Evolutionary conservation across 345 rosid species (phyloP).

Genomic region (Corchorus capsularis): DNA sequence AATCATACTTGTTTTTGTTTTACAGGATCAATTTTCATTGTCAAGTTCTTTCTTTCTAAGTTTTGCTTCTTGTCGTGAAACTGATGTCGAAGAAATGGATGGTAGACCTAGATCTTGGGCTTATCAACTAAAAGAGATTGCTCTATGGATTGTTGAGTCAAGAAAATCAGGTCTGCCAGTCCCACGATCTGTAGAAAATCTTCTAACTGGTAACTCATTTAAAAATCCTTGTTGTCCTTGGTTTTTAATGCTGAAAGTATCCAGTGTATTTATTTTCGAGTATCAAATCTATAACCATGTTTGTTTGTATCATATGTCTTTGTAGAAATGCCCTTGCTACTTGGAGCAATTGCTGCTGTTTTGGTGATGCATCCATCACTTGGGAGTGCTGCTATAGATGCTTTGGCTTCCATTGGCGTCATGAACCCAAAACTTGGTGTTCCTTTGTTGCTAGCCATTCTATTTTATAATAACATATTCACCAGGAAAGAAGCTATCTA

Average conservation of each 20-base stretch:
- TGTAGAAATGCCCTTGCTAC: slow-evolving; percentile 61
- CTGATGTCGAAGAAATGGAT: slow-evolving; percentile 38
- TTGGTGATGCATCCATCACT: slow-evolving; percentile 69
- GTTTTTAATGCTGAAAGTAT: background rate
- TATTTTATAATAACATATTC: slow-evolving; percentile 77
- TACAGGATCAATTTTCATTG: slow-evolving; percentile 47
- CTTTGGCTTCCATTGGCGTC: slow-evolving; percentile 58
- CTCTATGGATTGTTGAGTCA: slow-evolving; percentile 45
- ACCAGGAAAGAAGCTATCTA: slow-evolving; percentile 45
- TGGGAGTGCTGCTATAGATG: slow-evolving; percentile 59
- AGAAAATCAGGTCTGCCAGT: slow-evolving; percentile 49
- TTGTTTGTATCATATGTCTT: slow-evolving; percentile 15
- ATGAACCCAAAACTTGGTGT: slow-evolving; percentile 76
- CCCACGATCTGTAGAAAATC: slow-evolving; percentile 41
- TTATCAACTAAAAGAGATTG: slow-evolving; percentile 64
- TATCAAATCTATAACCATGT: background rate
- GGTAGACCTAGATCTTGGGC: slow-evolving; percentile 51
- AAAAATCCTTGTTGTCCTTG: background rate
- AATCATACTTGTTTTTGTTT: slow-evolving; percentile 28
- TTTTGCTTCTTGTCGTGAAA: slow-evolving; percentile 47
- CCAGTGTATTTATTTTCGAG: slow-evolving; percentile 3
- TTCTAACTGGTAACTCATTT: slow-evolving; percentile 37
- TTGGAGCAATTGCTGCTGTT: slow-evolving; percentile 66
- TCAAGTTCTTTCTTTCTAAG: slow-evolving; percentile 49
- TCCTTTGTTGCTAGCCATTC: slow-evolving; percentile 64